Evolutionary conservation across 1,284 basidiomycete genomes (phyloP).

Genomic region (Malassezia psittaci): DNA sequence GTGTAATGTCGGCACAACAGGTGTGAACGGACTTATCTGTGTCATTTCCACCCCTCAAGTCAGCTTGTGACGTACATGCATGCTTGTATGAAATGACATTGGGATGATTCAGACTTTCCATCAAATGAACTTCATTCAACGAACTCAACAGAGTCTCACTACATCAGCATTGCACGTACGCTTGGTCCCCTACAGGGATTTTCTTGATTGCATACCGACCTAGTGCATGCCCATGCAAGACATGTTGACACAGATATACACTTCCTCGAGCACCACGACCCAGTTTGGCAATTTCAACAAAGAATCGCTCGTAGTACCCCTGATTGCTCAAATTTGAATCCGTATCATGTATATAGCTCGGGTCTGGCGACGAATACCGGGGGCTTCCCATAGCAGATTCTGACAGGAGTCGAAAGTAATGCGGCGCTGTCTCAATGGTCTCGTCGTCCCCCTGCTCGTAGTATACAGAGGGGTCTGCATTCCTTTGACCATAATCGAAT

Average conservation of each 20-base stretch:
- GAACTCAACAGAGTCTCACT: slow-evolving; percentile 25
- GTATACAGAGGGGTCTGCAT: not conserved
- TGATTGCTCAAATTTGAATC: slow-evolving; percentile 27
- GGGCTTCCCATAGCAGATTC: not conserved
- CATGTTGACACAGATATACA: slow-evolving; percentile 74
- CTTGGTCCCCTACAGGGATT: slow-evolving; percentile 69
- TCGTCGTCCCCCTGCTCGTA: slow-evolving; percentile 1
- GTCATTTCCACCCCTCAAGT: slow-evolving; percentile 58
- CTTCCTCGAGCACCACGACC: slow-evolving; percentile 87
- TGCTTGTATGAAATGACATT: slow-evolving; percentile 93
- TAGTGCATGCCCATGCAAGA: slow-evolving; percentile 66
- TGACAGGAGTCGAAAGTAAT: slow-evolving; percentile 35
- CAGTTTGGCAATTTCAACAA: slow-evolving; percentile 70
- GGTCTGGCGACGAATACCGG: slow-evolving; percentile 5
- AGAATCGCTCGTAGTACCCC: slow-evolving; percentile 60
- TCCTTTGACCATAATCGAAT: no score
- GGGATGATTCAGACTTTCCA: slow-evolving; percentile 76
- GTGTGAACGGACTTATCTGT: slow-evolving; percentile 27
- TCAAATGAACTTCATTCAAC: slow-evolving; percentile 58
- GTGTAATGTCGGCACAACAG: slow-evolving; percentile 37
- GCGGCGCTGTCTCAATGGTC: slow-evolving; percentile 22
- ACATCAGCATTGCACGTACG: not conserved
- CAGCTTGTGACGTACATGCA: slow-evolving; percentile 54
- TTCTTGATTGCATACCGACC: slow-evolving; percentile 76
- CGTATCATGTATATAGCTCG: not conserved